phyloP scores from a whole-genome alignment of 306 rosid species.

The Pyrus communis region DNA sequence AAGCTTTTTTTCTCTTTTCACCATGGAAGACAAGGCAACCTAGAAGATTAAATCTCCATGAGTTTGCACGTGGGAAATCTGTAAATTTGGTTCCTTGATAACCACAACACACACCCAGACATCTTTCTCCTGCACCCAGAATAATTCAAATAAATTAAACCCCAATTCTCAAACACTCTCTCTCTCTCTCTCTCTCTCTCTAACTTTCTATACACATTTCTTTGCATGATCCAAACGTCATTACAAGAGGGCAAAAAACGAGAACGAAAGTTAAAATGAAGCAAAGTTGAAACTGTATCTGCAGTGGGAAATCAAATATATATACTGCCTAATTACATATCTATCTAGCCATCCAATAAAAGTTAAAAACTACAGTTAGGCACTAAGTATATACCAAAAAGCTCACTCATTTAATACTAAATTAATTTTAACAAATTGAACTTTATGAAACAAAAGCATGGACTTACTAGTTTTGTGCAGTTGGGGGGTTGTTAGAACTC shows the following conservation, averaged over 20 bases:
- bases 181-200: neutral
- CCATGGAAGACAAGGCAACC: slow-evolving; percentile 9
- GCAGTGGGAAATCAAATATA: neutral
- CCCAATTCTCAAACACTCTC: neutral
- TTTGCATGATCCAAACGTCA: neutral
- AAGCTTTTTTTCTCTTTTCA: slow-evolving; percentile 6
- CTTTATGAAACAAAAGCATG: neutral
- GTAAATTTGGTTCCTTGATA: slow-evolving; percentile 7
- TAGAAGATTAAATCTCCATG: slow-evolving; percentile 9
- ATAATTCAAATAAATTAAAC: slow-evolving; percentile 11
- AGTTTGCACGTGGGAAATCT: slow-evolving; percentile 8
- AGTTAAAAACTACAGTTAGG: neutral
- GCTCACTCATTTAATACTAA: neutral
- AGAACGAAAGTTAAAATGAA: neutral
- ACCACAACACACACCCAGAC: slow-evolving; percentile 1
- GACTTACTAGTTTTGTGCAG: neutral
- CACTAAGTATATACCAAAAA: neutral
- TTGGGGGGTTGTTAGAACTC: neutral
- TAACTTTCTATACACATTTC: neutral
- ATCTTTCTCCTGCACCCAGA: slow-evolving; percentile 16
- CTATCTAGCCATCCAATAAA: neutral
- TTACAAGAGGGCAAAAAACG: neutral
- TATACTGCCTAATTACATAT: neutral
- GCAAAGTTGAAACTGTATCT: slow-evolving; percentile 1
- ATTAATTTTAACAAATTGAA: neutral